Evolutionary conservation across 129 eudicot species (phyloP).

Genomic region (Heracleum sosnowskyi): DNA sequence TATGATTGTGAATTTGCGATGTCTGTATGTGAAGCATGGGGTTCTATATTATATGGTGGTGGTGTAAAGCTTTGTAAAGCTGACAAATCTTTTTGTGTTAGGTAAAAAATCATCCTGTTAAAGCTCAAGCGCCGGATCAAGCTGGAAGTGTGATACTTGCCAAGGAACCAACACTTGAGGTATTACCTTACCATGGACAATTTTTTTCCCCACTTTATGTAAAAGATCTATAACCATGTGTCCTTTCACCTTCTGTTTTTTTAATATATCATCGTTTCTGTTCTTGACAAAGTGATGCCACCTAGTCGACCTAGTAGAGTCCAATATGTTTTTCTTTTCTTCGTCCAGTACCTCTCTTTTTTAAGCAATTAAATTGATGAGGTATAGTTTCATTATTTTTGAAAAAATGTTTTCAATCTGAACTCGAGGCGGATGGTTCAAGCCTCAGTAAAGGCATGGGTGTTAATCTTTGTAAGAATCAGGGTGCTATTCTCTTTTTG

Average conservation of each 20-base stretch:
- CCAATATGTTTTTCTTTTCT: background rate
- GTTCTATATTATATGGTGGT: background rate
- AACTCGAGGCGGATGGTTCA: background rate
- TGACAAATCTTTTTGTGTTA: conserved; percentile 15
- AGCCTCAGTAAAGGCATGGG: no score
- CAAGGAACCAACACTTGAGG: conserved; percentile 89
- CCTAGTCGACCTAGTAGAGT: background rate
- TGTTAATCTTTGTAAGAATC: no score
- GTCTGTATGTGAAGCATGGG: no score
- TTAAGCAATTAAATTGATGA: background rate
- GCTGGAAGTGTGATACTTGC: conserved; percentile 84
- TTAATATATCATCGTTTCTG: background rate
- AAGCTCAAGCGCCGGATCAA: conserved; percentile 82
- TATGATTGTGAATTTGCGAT: background rate
- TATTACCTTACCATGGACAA: conserved; percentile 7
- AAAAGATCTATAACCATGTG: background rate
- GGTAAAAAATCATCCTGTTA: conserved; percentile 88
- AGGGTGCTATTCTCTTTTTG: background rate
- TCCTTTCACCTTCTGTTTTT: background rate
- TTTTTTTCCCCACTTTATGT: background rate
- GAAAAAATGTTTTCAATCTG: background rate
- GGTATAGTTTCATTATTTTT: background rate
- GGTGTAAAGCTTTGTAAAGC: background rate
- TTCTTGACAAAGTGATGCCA: background rate
- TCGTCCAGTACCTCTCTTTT: background rate